Percentiles rank a stretch among this genome's conserved stretches.
Conservation (phyloP, 192 early-diverging fungal genomes). For the Cetraspora pellucida region DNA sequence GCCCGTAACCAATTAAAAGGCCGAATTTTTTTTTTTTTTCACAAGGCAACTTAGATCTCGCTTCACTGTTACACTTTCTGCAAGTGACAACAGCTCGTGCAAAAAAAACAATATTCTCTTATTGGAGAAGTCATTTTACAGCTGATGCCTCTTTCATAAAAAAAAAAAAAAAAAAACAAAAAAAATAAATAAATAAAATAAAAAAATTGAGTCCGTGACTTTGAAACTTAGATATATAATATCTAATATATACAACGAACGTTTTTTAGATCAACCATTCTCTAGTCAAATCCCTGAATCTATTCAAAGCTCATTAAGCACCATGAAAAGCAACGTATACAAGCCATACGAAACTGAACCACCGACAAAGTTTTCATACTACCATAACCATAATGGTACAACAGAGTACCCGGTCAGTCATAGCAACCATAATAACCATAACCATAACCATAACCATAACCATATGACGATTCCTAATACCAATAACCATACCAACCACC, state of each 20-base stretch:
- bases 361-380: slow-evolving; percentile 12
- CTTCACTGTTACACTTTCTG: not conserved
- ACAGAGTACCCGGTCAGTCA: not conserved
- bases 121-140: slow-evolving; percentile 5
- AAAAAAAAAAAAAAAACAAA: slow-evolving; percentile 27
- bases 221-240: slow-evolving; percentile 17
- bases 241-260: not conserved
- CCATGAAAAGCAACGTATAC: slow-evolving; percentile 8
- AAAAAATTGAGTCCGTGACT: not conserved
- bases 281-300: slow-evolving; percentile 8
- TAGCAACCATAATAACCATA: slow-evolving; percentile 14
- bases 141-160: slow-evolving; percentile 1
- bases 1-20: slow-evolving; percentile 1
- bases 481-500: not conserved
- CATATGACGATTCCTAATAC: no score
- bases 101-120: slow-evolving; percentile 22
- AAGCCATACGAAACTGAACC: slow-evolving; percentile 4
- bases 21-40: not conserved
- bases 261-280: not conserved
- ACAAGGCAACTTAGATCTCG: slow-evolving; percentile 21
- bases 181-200: slow-evolving; percentile 16
- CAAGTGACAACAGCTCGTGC: slow-evolving; percentile 23
- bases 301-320: not conserved
- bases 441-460: no score
- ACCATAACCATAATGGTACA: not conserved